Base-by-base conservation (phyloP, 805 yeast genomes). In the Candida argentea region DNA sequence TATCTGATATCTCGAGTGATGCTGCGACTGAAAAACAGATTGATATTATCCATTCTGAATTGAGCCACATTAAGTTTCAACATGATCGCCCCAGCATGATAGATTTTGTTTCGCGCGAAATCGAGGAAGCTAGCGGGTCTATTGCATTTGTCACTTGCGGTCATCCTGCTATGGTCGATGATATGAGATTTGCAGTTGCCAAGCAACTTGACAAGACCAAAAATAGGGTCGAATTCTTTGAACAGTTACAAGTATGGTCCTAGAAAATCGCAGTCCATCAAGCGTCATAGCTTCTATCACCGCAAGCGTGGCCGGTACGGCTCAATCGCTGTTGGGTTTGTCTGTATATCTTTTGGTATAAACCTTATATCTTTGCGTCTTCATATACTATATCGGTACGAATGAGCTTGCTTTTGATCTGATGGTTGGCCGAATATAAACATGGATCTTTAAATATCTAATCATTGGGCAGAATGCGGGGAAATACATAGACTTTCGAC, bases 211-310 rank as follows among this genome's bases (percentile, higher is more conserved):
- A 58, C 19, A 28, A 23, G 21, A 34, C 49, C 19, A 31, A 42
- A 14, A 45, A 60, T n/a, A 63, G 81, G 25, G 69, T 79, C 13
- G 86, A 78, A 35, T 75, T 73, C 42, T 74, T 62, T 44, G 93
- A 83, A 46, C 86, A 80, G 45, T 64, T 77, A 25, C 84, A 78
- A 52, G 61, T 67, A 9, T 82, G 93, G 91, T 55, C 63, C 1
- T 57, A 38, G n/a, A n/a, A n/a, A n/a, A n/a, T n/a, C n/a, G n/a
- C n/a, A n/a, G n/a, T n/a, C n/a, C n/a, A n/a, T n/a, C n/a, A n/a
- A n/a, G n/a, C n/a, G n/a, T n/a, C n/a, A n/a, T n/a, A n/a, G n/a
- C n/a, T n/a, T n/a, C n/a, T n/a, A n/a, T n/a, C n/a, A n/a, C n/a
- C n/a, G n/a, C n/a, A n/a, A n/a, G n/a, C n/a, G n/a, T n/a, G n/a